Evolutionary conservation across 2,329 filamentous ascomycete genomes (phyloP).

Genomic region (Microascus cirrosus): DNA sequence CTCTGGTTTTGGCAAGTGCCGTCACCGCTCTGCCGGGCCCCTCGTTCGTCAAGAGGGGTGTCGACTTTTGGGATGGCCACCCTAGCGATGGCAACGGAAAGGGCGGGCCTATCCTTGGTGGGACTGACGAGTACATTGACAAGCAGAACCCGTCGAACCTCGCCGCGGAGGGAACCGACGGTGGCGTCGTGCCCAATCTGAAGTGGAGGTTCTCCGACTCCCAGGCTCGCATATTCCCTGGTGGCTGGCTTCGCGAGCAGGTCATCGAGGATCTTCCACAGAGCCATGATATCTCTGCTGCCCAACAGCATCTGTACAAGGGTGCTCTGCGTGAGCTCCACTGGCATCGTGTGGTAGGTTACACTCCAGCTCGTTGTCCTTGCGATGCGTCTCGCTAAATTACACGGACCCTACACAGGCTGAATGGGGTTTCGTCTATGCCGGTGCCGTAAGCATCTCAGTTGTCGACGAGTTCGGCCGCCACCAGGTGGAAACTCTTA

Average conservation of each 20-base stretch:
- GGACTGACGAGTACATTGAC: constrained; percentile 51
- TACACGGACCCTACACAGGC: constrained; percentile 26
- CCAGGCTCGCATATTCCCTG: constrained; percentile 48
- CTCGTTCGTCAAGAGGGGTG: neutral
- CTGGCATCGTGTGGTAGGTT: constrained; percentile 54
- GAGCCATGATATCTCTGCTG: constrained; percentile 55
- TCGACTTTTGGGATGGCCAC: constrained; percentile 36
- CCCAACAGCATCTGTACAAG: constrained; percentile 57
- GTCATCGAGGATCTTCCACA: constrained; percentile 55
- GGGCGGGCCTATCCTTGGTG: constrained; percentile 47
- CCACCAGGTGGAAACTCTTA: constrained; percentile 41
- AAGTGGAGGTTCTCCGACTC: constrained; percentile 63
- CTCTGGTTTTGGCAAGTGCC: neutral
- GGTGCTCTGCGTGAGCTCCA: constrained; percentile 56
- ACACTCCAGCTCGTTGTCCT: neutral
- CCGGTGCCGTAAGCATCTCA: constrained; percentile 44
- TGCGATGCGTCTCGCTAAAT: neutral
- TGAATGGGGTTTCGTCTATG: constrained; percentile 55
- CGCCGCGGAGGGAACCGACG: constrained; percentile 49
- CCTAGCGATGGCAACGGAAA: constrained; percentile 46
- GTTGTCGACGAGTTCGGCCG: constrained; percentile 52
- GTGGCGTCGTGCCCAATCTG: constrained; percentile 52
- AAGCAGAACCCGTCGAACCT: constrained; percentile 54
- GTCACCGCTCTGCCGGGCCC: neutral
- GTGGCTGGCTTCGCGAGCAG: constrained; percentile 57